Base-by-base conservation (phyloP, 176 grass and related monocot species). In the Lolium perenne region DNA sequence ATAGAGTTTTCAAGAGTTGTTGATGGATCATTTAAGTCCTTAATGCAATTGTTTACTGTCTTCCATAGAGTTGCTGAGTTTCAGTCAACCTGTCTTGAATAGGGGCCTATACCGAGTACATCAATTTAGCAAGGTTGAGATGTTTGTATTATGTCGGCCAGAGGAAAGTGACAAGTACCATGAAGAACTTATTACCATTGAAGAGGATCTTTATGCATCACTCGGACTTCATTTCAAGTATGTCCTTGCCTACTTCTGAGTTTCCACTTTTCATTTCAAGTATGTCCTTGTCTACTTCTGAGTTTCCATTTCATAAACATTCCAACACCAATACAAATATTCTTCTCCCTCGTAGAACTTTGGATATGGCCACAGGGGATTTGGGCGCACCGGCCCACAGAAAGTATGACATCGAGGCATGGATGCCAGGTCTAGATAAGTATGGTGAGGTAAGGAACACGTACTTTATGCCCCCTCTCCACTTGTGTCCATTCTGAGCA, bases 101-200 rank as follows among this genome's bases (percentile, higher is more conserved):
- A 99, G 90, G 85, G 97, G 92, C 22, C 90, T 99, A 25, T 99
- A 99, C 82, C 88, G 92, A 41, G 94, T 99, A 40, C 97, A 99
- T 76, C 97, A 99, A 78, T 99, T 99, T 81, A 99, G 94, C 82
- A 96, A 99, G 94, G 97, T 99, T 71, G 97, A 99, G 84, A 99
- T 99, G 94, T 99, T 99, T 20, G 79, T 99, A 73, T 99, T 96
- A 68, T 99, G 94, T 76, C 86, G 62, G 41, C 92, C 92, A 46
- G 92, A 99, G 76, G 94, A 99, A 49, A 99, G 97, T 32, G 77
- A 94, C 40, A 80, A 71, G 67, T 94, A 90, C 82, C 97, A 99
- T 84, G 90, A 99, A 83, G 94, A 99, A 82, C 92, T 99, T 71
- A 96, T 96, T 80, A 84, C 79, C 4, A 94, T 99, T 16, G 97